Evolutionary conservation across 768 basidiomycete species (phyloP).

Genomic region (Mrakia blollopis): DNA sequence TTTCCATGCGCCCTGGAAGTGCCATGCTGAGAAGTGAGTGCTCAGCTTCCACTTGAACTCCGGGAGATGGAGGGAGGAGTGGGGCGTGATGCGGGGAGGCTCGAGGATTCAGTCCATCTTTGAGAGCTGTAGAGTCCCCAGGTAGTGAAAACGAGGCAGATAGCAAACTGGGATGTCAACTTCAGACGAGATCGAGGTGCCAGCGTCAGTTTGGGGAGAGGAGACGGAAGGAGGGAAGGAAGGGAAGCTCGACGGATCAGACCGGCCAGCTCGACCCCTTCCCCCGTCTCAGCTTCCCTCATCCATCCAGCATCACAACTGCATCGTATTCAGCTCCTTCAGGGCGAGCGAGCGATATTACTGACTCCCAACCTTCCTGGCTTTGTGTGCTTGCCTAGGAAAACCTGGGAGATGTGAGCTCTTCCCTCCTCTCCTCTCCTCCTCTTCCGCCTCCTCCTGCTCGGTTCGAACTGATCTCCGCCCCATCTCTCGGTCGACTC

Average conservation of each 20-base stretch:
- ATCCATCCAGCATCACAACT: not conserved
- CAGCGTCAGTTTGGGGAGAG: not conserved
- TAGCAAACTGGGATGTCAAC: not conserved
- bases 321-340: not conserved
- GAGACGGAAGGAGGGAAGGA: not conserved
- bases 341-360: not conserved
- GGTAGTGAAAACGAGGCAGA: not conserved
- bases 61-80: not conserved
- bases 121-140: not conserved
- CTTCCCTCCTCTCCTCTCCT: not conserved
- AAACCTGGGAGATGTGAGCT: not conserved
- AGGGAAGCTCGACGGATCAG: not conserved
- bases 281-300: not conserved
- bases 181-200: no score
- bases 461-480: not conserved
- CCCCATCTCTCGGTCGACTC: not conserved
- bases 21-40: slow-evolving; percentile 17
- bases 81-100: not conserved
- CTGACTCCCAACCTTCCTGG: not conserved
- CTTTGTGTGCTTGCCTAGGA: not conserved
- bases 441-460: no score
- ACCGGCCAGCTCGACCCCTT: not conserved
- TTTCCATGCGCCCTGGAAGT: not conserved
- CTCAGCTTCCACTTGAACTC: not conserved
- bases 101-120: not conserved